These are phyloP conservation scores for Tetracladium marchalianum DNA, from an alignment of 495 filamentous ascomycete genomes.

Conservation along the genomic window DNA sequence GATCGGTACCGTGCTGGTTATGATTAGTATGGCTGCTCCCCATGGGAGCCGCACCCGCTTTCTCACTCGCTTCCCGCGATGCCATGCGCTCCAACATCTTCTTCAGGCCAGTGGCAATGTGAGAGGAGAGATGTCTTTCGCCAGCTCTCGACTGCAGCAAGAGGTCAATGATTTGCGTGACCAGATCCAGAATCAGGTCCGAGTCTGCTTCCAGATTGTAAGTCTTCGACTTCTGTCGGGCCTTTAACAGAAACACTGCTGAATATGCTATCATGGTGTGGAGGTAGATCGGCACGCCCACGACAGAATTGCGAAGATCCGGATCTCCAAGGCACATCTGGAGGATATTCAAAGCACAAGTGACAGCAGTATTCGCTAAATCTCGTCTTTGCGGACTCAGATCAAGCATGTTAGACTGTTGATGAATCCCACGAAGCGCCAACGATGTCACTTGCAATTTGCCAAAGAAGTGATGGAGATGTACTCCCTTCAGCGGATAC, in stretches of 20 bases:
- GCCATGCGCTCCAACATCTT: constrained; percentile 11
- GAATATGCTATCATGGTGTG: constrained; percentile 56
- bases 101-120: constrained; percentile 10
- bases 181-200: constrained; percentile 1
- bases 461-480: constrained; percentile 51
- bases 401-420: constrained; percentile 26
- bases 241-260: constrained; percentile 24
- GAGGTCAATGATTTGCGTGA: constrained; percentile 1
- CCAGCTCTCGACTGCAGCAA: background rate
- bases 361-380: constrained; percentile 45
- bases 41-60: background rate
- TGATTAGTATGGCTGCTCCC: too few relatives aligned
- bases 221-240: constrained; percentile 4
- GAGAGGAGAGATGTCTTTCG: constrained; percentile 11
- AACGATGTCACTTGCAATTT: constrained; percentile 52
- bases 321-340: constrained; percentile 45
- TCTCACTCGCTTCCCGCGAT: background rate
- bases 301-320: constrained; percentile 38
- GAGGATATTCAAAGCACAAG: constrained; percentile 44
- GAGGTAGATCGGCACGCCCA: constrained; percentile 31
- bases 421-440: constrained; percentile 41
- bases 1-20: too few relatives aligned
- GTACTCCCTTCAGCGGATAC: constrained; percentile 48
- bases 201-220: constrained; percentile 1
- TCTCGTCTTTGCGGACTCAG: constrained; percentile 45